Evolutionary conservation across 2,329 filamentous ascomycete species (phyloP), one percentile per base, ranked within the genome.

Genomic region (Penicillium thymicola): DNA sequence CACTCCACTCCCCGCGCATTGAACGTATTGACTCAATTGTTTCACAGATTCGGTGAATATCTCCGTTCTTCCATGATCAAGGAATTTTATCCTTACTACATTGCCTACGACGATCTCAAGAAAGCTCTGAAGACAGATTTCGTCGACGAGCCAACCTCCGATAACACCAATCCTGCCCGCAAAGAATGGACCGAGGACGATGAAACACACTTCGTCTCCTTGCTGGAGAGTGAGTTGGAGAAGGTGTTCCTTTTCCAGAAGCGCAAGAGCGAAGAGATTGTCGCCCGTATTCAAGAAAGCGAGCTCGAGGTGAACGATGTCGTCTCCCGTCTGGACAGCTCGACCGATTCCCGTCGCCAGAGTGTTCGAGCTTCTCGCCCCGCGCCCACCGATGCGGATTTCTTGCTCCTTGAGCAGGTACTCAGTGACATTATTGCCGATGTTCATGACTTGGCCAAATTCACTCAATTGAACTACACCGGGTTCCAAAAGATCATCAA

Each of bases 401-500:
- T 97, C 69, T 85, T 95, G 79, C 79, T 96, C 67, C 83, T 97
- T 32, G 94, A 99, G 78, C 90, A 96, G 72, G 92, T 96, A 69
- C 78, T 99, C 69, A 96, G 92, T 76, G 94, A 99, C 74, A 92
- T 99, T 70, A 99, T 99, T 72, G 94, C 94, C 66, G 93, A 99
- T 70, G 94, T 99, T 23, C 93, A 99, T 76, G 94, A 99, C 70
- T 82, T 99, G 58, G 92, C 94, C 74, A 97, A 97, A 78, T 99
- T 96, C 73, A 95, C 96, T 7, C 93, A 97, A 78, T 79, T 99
- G 71, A 99, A 99, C 78, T 99, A 99, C 72, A 97, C 93, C 0
- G 94, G 94, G 5, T 99, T 99, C 74, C 95, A 97, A 80, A 99
- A 99, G 82, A 99, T 99, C 62, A 96, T 99, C 76, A 99, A 99